phyloP scores from a whole-genome alignment of 163 green algal species.

The Chlamydomonas reinhardtii region DNA sequence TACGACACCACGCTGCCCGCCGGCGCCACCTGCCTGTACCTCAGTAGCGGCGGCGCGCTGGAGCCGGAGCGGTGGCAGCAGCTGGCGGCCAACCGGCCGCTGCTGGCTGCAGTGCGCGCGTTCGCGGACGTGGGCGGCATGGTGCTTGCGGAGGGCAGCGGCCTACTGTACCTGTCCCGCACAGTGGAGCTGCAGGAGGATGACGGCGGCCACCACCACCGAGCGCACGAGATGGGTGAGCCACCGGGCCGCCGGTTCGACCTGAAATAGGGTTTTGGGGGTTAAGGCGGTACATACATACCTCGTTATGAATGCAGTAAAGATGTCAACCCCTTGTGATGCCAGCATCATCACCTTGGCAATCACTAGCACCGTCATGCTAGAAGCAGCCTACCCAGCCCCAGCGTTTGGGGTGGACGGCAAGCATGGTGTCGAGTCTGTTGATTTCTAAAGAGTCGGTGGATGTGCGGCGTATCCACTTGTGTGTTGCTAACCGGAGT shows the following conservation, averaged over 20 bases:
- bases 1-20: slow-evolving; percentile 71
- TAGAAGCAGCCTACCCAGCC: no score
- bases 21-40: slow-evolving; percentile 82
- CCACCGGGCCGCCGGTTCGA: no score
- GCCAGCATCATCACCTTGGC: no score
- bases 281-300: no score
- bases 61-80: slow-evolving; percentile 58
- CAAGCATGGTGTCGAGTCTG: no score
- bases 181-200: slow-evolving; percentile 53
- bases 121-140: slow-evolving; percentile 89
- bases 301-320: no score
- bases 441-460: no score
- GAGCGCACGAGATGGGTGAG: slow-evolving; percentile 39
- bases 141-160: slow-evolving; percentile 91
- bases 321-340: no score
- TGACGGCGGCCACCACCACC: not conserved
- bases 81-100: slow-evolving; percentile 77
- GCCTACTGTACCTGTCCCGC: slow-evolving; percentile 85
- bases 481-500: no score
- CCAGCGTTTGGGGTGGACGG: no score
- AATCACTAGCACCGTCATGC: no score
- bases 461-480: not conserved
- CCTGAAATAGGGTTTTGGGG: no score
- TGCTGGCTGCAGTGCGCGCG: slow-evolving; percentile 77
- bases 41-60: slow-evolving; percentile 85